phyloP scores from a whole-genome alignment of 2,329 filamentous ascomycete species.

The Neonectria punicea region DNA sequence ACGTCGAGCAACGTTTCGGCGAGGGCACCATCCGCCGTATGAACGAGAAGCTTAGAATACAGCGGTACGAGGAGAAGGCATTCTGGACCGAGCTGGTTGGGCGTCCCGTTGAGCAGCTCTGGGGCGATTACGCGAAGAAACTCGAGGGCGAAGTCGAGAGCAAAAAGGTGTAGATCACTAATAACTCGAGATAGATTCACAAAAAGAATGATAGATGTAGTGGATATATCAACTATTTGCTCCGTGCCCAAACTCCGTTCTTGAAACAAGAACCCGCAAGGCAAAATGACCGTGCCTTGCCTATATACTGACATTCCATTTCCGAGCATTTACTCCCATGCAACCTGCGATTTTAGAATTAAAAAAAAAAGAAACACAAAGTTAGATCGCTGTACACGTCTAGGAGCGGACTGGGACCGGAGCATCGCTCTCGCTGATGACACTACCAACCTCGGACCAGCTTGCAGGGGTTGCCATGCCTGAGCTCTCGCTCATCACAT shows the following conservation, averaged over 20 bases:
- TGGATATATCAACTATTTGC: slow-evolving; percentile 34
- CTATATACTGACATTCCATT: slow-evolving; percentile 21
- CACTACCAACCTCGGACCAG: slow-evolving; percentile 74
- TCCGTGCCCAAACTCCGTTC: slow-evolving; percentile 31
- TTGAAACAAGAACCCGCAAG: slow-evolving; percentile 19
- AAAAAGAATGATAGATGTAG: slow-evolving; percentile 18
- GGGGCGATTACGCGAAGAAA: slow-evolving; percentile 73
- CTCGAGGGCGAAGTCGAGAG: slow-evolving; percentile 26
- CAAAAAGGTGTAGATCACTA: background rate
- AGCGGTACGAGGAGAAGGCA: slow-evolving; percentile 69
- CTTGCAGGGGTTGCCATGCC: slow-evolving; percentile 69
- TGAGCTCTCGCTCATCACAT: slow-evolving; percentile 69
- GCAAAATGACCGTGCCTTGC: background rate
- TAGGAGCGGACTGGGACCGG: slow-evolving; percentile 47
- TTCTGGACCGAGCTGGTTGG: slow-evolving; percentile 79
- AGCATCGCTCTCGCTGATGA: slow-evolving; percentile 66
- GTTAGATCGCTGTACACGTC: background rate
- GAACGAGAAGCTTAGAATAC: slow-evolving; percentile 73
- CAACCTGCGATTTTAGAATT: slow-evolving; percentile 10
- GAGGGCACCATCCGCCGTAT: slow-evolving; percentile 68
- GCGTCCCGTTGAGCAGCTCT: slow-evolving; percentile 73
- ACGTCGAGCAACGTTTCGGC: slow-evolving; percentile 76
- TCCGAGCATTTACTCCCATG: slow-evolving; percentile 10
- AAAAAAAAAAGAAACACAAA: background rate
- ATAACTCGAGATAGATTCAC: background rate